These are phyloP conservation scores for Aspergillus quadricinctus DNA, from an alignment of 2,329 filamentous ascomycete species.

Conservation along the genomic window DNA sequence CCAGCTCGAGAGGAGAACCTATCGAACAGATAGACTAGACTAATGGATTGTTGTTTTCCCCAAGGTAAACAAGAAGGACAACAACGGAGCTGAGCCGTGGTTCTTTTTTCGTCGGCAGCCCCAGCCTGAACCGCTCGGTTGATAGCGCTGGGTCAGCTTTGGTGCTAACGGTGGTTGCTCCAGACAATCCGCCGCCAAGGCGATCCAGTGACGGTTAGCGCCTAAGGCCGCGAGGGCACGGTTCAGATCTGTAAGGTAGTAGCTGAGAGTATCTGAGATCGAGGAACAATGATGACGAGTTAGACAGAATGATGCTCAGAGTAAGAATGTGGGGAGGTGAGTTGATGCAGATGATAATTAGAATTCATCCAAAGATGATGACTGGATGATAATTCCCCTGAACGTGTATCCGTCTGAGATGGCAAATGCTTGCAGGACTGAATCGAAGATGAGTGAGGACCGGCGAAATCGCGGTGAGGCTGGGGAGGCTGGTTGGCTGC, in stretches of 20 bases:
- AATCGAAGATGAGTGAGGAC: neutral
- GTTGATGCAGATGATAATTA: neutral
- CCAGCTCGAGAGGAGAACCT: neutral
- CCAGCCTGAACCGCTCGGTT: conserved; percentile 4
- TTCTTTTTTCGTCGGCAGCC: conserved; percentile 20
- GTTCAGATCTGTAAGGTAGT: neutral
- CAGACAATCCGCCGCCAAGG: conserved; percentile 24
- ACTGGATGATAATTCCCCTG: neutral
- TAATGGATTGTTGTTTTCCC: conserved; percentile 21
- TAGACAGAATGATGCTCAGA: neutral
- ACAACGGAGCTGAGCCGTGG: conserved; percentile 29
- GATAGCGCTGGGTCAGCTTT: neutral
- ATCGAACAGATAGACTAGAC: conserved; percentile 1
- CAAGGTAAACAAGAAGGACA: conserved; percentile 27
- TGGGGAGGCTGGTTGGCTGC: neutral
- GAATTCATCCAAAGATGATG: neutral
- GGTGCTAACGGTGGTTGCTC: conserved; percentile 20
- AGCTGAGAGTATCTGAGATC: neutral
- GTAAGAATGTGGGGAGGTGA: neutral
- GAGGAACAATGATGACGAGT: neutral
- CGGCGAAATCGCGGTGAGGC: neutral
- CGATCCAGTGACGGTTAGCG: conserved; percentile 17
- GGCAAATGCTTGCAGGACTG: neutral
- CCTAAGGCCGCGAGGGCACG: neutral
- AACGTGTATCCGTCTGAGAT: neutral